Evolutionary conservation across 768 basidiomycete genomes (phyloP).

Genomic region (Mycena belliarum): DNA sequence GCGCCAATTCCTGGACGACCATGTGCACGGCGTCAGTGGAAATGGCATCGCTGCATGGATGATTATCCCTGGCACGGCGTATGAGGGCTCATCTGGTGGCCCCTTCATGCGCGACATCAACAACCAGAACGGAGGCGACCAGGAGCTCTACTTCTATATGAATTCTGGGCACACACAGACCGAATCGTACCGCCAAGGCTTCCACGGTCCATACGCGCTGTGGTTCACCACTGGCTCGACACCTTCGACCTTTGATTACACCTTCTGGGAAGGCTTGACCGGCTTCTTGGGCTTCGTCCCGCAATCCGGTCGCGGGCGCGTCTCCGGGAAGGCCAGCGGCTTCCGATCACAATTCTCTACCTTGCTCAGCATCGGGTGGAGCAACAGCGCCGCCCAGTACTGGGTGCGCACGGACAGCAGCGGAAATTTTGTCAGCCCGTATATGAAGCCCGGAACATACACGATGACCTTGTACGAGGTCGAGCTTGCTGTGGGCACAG

Average conservation of each 20-base stretch:
- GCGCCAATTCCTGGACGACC: slow-evolving; percentile 34
- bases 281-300: slow-evolving; percentile 26
- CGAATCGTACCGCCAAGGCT: slow-evolving; percentile 36
- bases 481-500: slow-evolving; percentile 32
- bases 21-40: slow-evolving; percentile 36
- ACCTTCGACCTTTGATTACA: slow-evolving; percentile 20
- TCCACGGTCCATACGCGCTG: slow-evolving; percentile 41
- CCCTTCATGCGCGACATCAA: slow-evolving; percentile 38
- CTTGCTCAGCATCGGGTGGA: slow-evolving; percentile 29
- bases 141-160: slow-evolving; percentile 35
- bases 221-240: slow-evolving; percentile 19
- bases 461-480: slow-evolving; percentile 44
- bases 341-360: slow-evolving; percentile 24
- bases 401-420: slow-evolving; percentile 34
- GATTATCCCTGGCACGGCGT: slow-evolving; percentile 36
- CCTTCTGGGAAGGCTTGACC: slow-evolving; percentile 33
- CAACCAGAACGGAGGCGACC: slow-evolving; percentile 35
- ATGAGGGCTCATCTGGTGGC: slow-evolving; percentile 32
- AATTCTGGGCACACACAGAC: slow-evolving; percentile 42
- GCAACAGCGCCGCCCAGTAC: slow-evolving; percentile 33
- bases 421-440: slow-evolving; percentile 37
- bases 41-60: slow-evolving; percentile 30
- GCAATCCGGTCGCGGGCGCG: slow-evolving; percentile 28
- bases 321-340: slow-evolving; percentile 33
- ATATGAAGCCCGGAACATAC: slow-evolving; percentile 48